Evolutionary conservation across 176 grass and related monocot genomes (phyloP).

Genomic region (Carex myosuroides): DNA sequence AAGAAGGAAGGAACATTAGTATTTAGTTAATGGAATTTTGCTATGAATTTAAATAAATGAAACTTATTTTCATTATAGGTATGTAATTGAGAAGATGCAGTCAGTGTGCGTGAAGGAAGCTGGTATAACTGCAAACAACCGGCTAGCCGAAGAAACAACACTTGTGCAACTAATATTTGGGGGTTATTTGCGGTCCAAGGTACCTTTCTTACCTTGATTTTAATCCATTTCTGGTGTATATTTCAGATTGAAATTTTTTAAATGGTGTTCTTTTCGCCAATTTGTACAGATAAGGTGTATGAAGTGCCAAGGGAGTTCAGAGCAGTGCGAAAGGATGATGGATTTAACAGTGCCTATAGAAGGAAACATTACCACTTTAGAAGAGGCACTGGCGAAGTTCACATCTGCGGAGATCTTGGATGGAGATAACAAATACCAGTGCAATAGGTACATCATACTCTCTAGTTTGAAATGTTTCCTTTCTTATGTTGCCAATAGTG

Average conservation of each 20-base stretch:
- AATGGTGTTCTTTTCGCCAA: not conserved
- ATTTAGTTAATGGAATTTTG: not conserved
- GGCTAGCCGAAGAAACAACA: constrained; percentile 65
- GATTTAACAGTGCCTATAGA: constrained; percentile 93
- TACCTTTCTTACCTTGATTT: constrained; percentile 23
- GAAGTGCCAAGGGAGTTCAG: constrained; percentile 66
- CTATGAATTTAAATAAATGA: not conserved
- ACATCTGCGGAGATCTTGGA: constrained; percentile 82
- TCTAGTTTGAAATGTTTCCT: not conserved
- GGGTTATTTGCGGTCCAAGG: constrained; percentile 88
- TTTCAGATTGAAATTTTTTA: not conserved
- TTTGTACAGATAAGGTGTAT: constrained; percentile 76
- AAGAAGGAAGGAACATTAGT: not conserved
- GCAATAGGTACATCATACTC: constrained; percentile 48
- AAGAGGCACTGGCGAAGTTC: constrained; percentile 76
- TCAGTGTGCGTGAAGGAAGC: constrained; percentile 66
- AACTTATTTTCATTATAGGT: constrained; percentile 45
- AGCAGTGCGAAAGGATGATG: constrained; percentile 62
- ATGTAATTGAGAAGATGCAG: constrained; percentile 88
- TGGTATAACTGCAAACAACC: constrained; percentile 28
- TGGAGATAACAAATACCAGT: constrained; percentile 81
- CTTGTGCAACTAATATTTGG: constrained; percentile 82
- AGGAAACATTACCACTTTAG: constrained; percentile 66
- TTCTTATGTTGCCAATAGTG: not conserved
- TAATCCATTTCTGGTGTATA: not conserved